Conservation (phyloP, 495 filamentous ascomycete genomes). For the Penicillium soppii region DNA sequence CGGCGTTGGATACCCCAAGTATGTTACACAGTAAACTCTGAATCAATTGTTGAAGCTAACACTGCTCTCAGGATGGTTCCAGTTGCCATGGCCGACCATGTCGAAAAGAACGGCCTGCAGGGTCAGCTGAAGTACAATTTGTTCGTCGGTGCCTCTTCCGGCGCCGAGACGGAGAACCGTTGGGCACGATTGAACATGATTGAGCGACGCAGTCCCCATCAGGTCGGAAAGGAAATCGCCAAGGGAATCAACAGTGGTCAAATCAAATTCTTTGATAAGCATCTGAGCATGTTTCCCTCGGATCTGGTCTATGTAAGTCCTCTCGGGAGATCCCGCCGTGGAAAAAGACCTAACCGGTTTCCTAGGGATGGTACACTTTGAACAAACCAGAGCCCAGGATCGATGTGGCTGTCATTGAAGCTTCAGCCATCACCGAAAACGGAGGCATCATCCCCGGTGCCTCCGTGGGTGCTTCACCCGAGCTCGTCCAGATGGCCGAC, state of each 20-base stretch:
- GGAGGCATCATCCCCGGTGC: slow-evolving; percentile 89
- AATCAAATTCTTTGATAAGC: slow-evolving; percentile 91
- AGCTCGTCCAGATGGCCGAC: slow-evolving; percentile 85
- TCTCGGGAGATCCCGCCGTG: slow-evolving; percentile 12
- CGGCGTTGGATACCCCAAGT: slow-evolving; percentile 89
- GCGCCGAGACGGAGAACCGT: slow-evolving; percentile 87
- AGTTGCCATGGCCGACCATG: slow-evolving; percentile 80
- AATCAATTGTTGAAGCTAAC: background rate
- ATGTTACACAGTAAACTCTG: slow-evolving; percentile 30
- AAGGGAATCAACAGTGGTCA: slow-evolving; percentile 88
- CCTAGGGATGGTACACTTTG: slow-evolving; percentile 75
- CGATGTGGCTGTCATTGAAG: slow-evolving; percentile 85
- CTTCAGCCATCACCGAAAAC: slow-evolving; percentile 87
- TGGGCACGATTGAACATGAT: slow-evolving; percentile 90
- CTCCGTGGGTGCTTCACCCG: slow-evolving; percentile 81
- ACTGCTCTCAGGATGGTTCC: slow-evolving; percentile 66
- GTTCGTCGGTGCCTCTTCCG: slow-evolving; percentile 86
- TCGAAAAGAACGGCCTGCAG: slow-evolving; percentile 84
- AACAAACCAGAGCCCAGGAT: slow-evolving; percentile 70
- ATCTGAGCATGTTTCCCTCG: slow-evolving; percentile 88
- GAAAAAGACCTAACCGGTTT: slow-evolving; percentile 1
- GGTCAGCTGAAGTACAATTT: slow-evolving; percentile 81
- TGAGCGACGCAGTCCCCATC: slow-evolving; percentile 78
- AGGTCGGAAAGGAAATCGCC: slow-evolving; percentile 87
- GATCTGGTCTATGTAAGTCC: slow-evolving; percentile 75